phyloP scores from a whole-genome alignment of 2,329 filamentous ascomycete species.

The Ceratocystis smalleyi region DNA sequence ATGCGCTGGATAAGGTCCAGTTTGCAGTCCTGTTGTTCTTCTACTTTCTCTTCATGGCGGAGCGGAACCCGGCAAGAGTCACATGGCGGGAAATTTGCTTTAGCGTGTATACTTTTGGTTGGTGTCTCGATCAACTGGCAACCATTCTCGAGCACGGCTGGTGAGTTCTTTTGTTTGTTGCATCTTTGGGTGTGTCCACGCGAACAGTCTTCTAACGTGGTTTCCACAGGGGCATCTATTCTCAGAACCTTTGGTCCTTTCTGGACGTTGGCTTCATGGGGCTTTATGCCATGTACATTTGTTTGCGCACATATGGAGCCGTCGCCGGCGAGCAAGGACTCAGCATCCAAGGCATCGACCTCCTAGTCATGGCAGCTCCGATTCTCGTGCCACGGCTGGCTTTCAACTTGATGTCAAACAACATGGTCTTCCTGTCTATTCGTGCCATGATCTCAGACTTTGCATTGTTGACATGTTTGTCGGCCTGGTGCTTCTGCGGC shows the following conservation, averaged over 20 bases:
- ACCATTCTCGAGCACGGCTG: slow-evolving; percentile 61
- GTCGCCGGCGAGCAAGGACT: slow-evolving; percentile 31
- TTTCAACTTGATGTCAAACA: slow-evolving; percentile 70
- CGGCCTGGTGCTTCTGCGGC: slow-evolving; percentile 69
- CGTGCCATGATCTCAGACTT: slow-evolving; percentile 79
- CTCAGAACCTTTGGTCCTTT: slow-evolving; percentile 79
- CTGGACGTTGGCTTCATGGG: slow-evolving; percentile 63
- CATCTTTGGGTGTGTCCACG: background rate
- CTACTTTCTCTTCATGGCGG: slow-evolving; percentile 58
- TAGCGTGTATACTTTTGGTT: slow-evolving; percentile 58
- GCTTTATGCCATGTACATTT: slow-evolving; percentile 54
- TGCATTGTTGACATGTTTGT: slow-evolving; percentile 57
- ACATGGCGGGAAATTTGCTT: slow-evolving; percentile 50
- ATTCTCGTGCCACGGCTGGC: slow-evolving; percentile 64
- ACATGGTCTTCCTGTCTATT: slow-evolving; percentile 67
- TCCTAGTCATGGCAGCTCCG: slow-evolving; percentile 61
- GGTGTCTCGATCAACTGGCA: slow-evolving; percentile 63
- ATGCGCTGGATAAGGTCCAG: slow-evolving; percentile 57
- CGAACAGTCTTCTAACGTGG: background rate
- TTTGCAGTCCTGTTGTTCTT: slow-evolving; percentile 54
- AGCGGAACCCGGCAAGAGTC: slow-evolving; percentile 42
- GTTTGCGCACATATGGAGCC: slow-evolving; percentile 51
- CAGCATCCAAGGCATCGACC: slow-evolving; percentile 55
- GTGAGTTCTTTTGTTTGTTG: slow-evolving; percentile 24
- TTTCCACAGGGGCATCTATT: slow-evolving; percentile 54